phyloP scores from a whole-genome alignment of 2,329 filamentous ascomycete species.

The Huntiella abstrusa region DNA sequence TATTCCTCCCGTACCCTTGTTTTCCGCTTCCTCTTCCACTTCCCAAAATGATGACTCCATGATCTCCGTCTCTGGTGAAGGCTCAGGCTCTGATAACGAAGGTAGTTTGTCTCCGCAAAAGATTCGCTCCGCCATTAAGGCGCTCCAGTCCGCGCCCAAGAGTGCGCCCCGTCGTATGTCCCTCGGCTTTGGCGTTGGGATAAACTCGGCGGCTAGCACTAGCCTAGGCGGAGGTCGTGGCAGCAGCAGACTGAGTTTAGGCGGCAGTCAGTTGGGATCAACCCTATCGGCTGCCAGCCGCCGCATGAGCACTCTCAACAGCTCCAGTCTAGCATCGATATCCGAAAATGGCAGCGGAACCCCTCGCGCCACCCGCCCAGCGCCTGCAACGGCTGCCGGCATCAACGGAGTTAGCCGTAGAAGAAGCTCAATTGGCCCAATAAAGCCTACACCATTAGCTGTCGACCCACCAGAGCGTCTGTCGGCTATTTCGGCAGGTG shows the following conservation, averaged over 20 bases:
- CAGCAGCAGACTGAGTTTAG: background rate
- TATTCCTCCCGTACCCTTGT: background rate
- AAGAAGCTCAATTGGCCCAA: slow-evolving; percentile 29
- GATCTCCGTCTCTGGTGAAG: slow-evolving; percentile 1
- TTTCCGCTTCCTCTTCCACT: slow-evolving; percentile 1
- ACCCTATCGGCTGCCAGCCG: background rate
- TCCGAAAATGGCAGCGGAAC: slow-evolving; percentile 28
- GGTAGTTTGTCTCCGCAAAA: slow-evolving; percentile 11
- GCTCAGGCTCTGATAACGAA: slow-evolving; percentile 11
- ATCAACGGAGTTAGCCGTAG: slow-evolving; percentile 25
- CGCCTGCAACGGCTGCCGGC: background rate
- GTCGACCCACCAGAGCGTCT: slow-evolving; percentile 28
- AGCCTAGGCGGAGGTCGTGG: background rate
- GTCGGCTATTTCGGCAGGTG: slow-evolving; percentile 28
- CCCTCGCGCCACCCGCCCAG: background rate
- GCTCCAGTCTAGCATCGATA: slow-evolving; percentile 27
- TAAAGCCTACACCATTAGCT: slow-evolving; percentile 32
- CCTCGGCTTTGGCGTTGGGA: slow-evolving; percentile 4
- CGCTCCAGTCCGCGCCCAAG: slow-evolving; percentile 1
- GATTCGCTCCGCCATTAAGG: slow-evolving; percentile 11
- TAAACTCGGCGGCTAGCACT: background rate
- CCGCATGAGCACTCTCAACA: slow-evolving; percentile 9
- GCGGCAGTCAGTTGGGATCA: background rate
- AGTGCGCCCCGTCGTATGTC: slow-evolving; percentile 7
- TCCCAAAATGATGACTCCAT: background rate